Evolutionary conservation across 1,284 basidiomycete species (phyloP), one percentile per base, ranked within the genome.

Genomic region (Ceratorhiza oryzae-sativae): DNA sequence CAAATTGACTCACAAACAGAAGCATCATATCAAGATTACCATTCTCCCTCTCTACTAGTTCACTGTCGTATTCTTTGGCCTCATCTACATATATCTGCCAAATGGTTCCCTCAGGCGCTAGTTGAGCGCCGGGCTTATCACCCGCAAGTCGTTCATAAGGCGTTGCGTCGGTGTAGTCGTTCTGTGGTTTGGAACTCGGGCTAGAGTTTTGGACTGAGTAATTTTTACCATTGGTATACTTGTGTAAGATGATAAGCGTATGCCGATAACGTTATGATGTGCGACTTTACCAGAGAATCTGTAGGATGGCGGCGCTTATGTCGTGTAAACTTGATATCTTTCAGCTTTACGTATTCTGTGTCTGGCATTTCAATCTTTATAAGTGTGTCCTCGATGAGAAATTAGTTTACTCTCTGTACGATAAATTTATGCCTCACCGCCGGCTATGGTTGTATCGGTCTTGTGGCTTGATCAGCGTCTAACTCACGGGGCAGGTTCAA

Each of bases 21-120:
- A 61, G 13, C 39, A 61, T 61, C 59, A 45, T 45, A 30, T 61
- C 59, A 5, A 61, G 39, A 15, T 61, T 61, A 10, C 36, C 39
- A 15, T 45, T 61, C n/a, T 46, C n/a, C 1, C 39, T 15, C 3
- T 61, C 59, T 18, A 61, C 25, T 1, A 61, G 30, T 12, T 58
- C 55, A n/a, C 1, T 23, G n/a, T 58, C 55, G 10, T 58, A 34
- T 15, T 58, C 32, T 39, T 39, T 36, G 12, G 55, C 55, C 39
- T 58, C 55, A 30, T 58, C 55, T 1, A 58, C 9, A 13, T 58
- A 58, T 36, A 58, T 34, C n/a, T 36, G 13, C 55, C 55, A 58
- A 5, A 58, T 58, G 1, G 15, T 15, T 13, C 18, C 32, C 2
- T 39, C 55, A 1, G 55, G 13, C n/a, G 1, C 55, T 3, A 58